Percentiles rank a stretch among this genome's conserved stretches.
Evolutionary conservation across 2,329 filamentous ascomycete species (phyloP).

Genomic region (Stachybotrys chlorohalonatus): DNA sequence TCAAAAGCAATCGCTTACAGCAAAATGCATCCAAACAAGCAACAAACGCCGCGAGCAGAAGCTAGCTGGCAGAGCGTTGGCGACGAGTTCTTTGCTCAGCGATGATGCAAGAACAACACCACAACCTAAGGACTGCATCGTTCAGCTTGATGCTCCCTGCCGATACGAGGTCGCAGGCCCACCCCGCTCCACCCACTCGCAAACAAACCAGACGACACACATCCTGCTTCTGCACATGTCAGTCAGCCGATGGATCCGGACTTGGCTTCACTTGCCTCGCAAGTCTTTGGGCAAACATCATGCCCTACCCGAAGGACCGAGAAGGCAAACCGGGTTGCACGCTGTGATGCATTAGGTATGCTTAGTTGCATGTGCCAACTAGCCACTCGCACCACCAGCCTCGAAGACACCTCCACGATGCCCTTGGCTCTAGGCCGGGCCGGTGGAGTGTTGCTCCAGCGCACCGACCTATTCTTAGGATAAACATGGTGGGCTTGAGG

Average conservation of each 20-base stretch:
- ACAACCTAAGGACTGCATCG: neutral
- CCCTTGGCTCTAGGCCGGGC: neutral
- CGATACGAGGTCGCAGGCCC: neutral
- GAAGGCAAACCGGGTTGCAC: neutral
- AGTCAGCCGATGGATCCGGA: neutral
- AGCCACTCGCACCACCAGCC: neutral
- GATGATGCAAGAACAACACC: neutral
- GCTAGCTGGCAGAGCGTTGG: neutral
- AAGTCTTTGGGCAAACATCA: too few relatives aligned
- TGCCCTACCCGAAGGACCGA: neutral
- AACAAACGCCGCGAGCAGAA: neutral
- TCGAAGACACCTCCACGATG: neutral
- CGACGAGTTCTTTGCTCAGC: neutral
- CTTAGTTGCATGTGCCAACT: neutral
- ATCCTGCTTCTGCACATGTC: too few relatives aligned
- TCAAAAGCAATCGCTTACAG: too few relatives aligned
- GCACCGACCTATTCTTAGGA: neutral
- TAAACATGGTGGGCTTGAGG: neutral
- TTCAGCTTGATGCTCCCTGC: neutral
- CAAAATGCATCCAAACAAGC: neutral
- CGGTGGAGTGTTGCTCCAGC: too few relatives aligned
- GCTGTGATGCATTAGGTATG: neutral
- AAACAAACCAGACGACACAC: neutral
- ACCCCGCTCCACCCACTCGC: neutral
- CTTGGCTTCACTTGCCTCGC: neutral